Evolutionary conservation across 805 yeast species (phyloP).

Genomic region (Ogataea pini): DNA sequence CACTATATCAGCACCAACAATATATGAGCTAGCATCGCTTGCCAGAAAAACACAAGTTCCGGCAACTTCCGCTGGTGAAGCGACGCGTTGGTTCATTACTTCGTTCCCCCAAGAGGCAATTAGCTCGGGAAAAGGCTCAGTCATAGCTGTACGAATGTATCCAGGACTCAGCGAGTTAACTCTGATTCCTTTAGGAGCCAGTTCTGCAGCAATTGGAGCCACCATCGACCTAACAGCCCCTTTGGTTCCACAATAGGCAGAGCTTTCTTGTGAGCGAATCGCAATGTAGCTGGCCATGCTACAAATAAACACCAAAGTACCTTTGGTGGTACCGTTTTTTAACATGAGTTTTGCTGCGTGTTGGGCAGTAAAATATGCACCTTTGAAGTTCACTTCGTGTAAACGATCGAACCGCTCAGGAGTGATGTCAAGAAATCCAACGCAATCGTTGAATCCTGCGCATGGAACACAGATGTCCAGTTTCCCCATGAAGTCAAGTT

Average conservation of each 20-base stretch:
- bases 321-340: slow-evolving; percentile 14
- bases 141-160: slow-evolving; percentile 48
- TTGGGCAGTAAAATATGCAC: slow-evolving; percentile 41
- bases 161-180: slow-evolving; percentile 56
- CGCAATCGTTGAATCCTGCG: slow-evolving; percentile 41
- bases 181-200: slow-evolving; percentile 48
- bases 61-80: slow-evolving; percentile 47
- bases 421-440: slow-evolving; percentile 44
- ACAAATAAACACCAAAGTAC: slow-evolving; percentile 33
- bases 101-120: slow-evolving; percentile 33
- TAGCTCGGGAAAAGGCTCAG: slow-evolving; percentile 30
- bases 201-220: slow-evolving; percentile 47
- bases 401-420: slow-evolving; percentile 17
- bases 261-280: slow-evolving; percentile 47
- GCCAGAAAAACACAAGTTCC: slow-evolving; percentile 57
- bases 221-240: slow-evolving; percentile 50
- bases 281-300: slow-evolving; percentile 50
- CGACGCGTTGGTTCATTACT: slow-evolving; percentile 50
- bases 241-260: slow-evolving; percentile 50
- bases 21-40: slow-evolving; percentile 50
- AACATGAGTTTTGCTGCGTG: slow-evolving; percentile 22
- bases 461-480: slow-evolving; percentile 43
- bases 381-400: slow-evolving; percentile 43
- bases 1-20: slow-evolving; percentile 49
- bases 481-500: slow-evolving; percentile 37